Evolutionary conservation across 2,329 filamentous ascomycete species (phyloP).

Genomic region (Raffaelea arxii): DNA sequence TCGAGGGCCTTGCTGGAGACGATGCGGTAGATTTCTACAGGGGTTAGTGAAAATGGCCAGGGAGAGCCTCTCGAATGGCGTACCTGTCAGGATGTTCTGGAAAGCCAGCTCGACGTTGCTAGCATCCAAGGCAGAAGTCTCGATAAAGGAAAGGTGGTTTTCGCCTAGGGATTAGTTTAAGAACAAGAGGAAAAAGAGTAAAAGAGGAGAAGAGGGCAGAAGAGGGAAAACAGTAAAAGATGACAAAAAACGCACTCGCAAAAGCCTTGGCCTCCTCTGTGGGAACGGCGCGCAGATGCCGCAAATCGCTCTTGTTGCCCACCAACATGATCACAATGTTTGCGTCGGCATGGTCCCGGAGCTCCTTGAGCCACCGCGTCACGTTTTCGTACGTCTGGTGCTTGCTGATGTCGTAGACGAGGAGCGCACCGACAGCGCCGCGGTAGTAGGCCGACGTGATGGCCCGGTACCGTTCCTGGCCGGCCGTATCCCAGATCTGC

Average conservation of each 20-base stretch:
- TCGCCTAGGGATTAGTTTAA: conserved; percentile 54
- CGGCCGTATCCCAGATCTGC: conserved; percentile 99
- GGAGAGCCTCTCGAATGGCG: conserved; percentile 90
- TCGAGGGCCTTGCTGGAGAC: conserved; percentile 97
- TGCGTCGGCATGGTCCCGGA: conserved; percentile 93
- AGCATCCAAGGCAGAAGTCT: conserved; percentile 95
- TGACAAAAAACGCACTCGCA: conserved; percentile 56
- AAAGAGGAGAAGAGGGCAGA: no score
- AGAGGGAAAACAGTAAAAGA: neutral
- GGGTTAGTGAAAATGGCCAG: conserved; percentile 98
- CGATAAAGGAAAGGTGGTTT: conserved; percentile 97
- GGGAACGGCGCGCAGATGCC: conserved; percentile 90
- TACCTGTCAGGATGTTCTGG: conserved; percentile 98
- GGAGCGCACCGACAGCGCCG: conserved; percentile 89
- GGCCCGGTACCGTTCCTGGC: conserved; percentile 96
- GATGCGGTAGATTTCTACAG: conserved; percentile 95
- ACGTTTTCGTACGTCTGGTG: conserved; percentile 99
- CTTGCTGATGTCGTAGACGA: conserved; percentile 99
- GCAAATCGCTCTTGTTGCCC: conserved; percentile 99
- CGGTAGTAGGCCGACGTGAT: conserved; percentile 99
- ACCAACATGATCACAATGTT: conserved; percentile 99
- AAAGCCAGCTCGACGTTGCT: conserved; percentile 99
- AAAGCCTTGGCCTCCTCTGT: conserved; percentile 98
- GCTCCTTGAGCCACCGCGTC: conserved; percentile 96
- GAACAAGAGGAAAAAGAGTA: neutral